Base-by-base conservation (phyloP, 192 early-diverging fungal species). In the Helicostylum pulchrum region DNA sequence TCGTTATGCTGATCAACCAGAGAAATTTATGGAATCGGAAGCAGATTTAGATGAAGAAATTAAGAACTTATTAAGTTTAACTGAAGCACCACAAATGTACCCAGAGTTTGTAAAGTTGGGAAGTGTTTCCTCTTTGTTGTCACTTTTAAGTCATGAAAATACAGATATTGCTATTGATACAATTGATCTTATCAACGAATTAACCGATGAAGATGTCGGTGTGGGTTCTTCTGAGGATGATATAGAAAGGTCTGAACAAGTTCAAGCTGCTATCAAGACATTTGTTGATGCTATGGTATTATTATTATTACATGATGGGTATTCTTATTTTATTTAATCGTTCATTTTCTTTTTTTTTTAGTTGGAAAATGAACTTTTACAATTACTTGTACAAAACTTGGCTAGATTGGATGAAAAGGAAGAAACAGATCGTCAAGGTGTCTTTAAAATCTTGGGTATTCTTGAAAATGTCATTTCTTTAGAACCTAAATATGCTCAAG, bases 1-100 rank as follows among this genome's bases (percentile, higher is more conserved):
- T 12, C 87, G 88, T 67, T 88, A 90, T 72, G 70, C 85, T 0
- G 80, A 91, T 70, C 81, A 90, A 20, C 91, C 92, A 11, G 49
- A 78, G 65, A 80, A 82, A 53, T 98, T 98, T 75, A 90, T 96
- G 67, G 94, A 97, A 58, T 97, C 94, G 26, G 97, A 99, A 72
- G 87, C 92, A 9, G 95, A 97, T 67, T 78, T 99, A 32, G 95
- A 95, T 63, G 92, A 95, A 66, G 91, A 91, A 39, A 86, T 97
- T 48, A 90, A 94, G 61, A 77, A 74, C 31, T 71, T 99, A 52
- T 72, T 88, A 64, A 79, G 83, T 15, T 68, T 94, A 46, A 87
- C 92, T 8, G 88, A 90, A 53, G 87, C 84, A 7, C 94, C 94
- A 10, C 86, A 95, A 17, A 73, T 89, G 19, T 94, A 95, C 64